These are phyloP conservation scores for Spergularia azorica DNA, from an alignment of 179 eudicot genomes.

Conservation along the genomic window DNA sequence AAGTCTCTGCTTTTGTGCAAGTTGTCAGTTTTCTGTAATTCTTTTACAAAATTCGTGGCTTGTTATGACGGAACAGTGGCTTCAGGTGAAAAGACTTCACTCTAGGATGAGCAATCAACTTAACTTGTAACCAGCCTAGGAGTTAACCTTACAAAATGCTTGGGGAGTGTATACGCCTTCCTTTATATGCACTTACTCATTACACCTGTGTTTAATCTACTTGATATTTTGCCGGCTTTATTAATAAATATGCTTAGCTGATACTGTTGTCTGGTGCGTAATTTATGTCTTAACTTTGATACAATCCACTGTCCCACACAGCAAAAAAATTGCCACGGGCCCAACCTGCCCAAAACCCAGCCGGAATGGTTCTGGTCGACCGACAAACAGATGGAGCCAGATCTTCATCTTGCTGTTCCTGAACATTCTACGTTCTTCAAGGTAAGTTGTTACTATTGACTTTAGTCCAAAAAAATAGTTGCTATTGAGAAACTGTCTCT, in stretches of 20 bases:
- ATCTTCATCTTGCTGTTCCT: constrained; percentile 81
- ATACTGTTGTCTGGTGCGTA: too few species aligned
- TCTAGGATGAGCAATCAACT: background rate
- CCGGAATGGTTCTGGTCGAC: constrained; percentile 94
- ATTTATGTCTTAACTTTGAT: constrained; percentile 2
- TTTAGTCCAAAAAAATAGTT: too few species aligned
- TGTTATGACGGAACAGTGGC: background rate
- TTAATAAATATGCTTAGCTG: too few species aligned
- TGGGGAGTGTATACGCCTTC: too few species aligned
- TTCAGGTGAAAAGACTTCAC: background rate
- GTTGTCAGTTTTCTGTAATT: constrained; percentile 4
- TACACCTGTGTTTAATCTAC: too few species aligned
- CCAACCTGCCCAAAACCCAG: constrained; percentile 84
- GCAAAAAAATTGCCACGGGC: constrained; percentile 91
- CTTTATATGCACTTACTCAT: too few species aligned
- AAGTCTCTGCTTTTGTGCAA: background rate
- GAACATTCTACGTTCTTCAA: constrained; percentile 22
- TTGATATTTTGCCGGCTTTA: too few species aligned
- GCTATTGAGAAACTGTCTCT: too few species aligned
- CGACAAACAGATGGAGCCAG: constrained; percentile 74
- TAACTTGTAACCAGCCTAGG: background rate
- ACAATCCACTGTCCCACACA: constrained; percentile 29
- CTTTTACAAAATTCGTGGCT: background rate
- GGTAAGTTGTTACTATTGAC: constrained; percentile 12
- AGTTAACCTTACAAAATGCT: too few species aligned